Conservation (phyloP, 306 rosid species). For the Fagus sylvatica region DNA sequence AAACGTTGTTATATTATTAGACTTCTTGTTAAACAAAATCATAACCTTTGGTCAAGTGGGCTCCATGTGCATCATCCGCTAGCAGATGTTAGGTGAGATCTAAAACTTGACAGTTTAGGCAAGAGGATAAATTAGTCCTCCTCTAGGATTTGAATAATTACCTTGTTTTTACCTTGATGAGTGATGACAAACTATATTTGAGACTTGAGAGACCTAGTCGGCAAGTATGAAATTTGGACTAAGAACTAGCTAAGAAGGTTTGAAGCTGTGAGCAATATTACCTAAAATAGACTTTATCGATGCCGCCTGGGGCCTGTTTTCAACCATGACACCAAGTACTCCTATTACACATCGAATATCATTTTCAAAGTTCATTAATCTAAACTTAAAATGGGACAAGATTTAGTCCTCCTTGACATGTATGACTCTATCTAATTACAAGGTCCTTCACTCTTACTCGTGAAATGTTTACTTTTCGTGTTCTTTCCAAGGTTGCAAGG, state of each 20-base stretch:
- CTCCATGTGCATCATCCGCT: no score
- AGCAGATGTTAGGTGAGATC: not conserved
- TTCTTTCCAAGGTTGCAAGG: not conserved
- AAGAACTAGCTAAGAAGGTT: not conserved
- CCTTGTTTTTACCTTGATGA: no score
- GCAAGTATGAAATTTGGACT: not conserved
- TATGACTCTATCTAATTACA: not conserved
- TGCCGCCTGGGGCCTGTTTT: not conserved
- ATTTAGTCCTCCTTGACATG: not conserved
- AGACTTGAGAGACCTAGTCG: not conserved
- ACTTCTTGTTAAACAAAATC: no score
- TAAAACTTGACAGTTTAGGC: no score
- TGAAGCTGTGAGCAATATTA: not conserved
- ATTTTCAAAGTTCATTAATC: not conserved
- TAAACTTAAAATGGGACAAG: not conserved
- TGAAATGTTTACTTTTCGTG: not conserved
- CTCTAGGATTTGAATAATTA: not conserved
- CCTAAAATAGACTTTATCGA: slow-evolving; percentile 1
- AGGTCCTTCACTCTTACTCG: not conserved
- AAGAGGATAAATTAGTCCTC: no score
- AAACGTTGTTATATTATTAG: no score
- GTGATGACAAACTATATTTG: no score
- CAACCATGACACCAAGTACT: not conserved
- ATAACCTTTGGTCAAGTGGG: no score
- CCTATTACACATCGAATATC: not conserved